Evolutionary conservation across 164 flowering plant species (phyloP), one percentile per base, ranked within the genome.

Genomic region (Dillenia turbinata): DNA sequence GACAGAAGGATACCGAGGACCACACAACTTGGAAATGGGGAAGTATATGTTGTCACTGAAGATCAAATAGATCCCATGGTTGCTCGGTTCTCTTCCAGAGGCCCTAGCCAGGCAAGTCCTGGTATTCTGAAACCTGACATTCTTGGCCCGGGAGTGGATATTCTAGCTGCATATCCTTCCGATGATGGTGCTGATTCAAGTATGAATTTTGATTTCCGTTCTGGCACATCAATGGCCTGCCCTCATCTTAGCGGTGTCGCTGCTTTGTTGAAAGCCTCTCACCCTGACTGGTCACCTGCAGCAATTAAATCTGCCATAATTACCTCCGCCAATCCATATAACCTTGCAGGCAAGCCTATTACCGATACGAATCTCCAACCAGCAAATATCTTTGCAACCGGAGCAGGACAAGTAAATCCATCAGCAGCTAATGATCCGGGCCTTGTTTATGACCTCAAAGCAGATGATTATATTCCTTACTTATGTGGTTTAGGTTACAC

Each of bases 171-270:
- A 9, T 76, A 74, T 76, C 60, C 67, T 11, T 67, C 69, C 10
- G n/a, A 54, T 49, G 45, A 50, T 0, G 0, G 7, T 33, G 40
- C 40, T 33, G 73, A 76, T 5, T 69, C 79, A 1, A 51, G 69
- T n/a, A 54, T 72, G 74, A 22, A 58, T 16, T 77, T 71, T 63
- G 69, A 71, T 49, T 67, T 73, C 50, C 50, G 72, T 51, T 75
- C 76, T 0, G 81, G 81, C 19, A 78, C 81, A 10, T 74, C 78
- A 14, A 74, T 74, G 81, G 69, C 81, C 6, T 77, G 81, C 63
- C 81, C 81, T 0, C 81, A 77, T 49, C 71, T 77, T 9, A 75
- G 78, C 44, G 81, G 81, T 1, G 56, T 78, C 16, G 81, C 78
- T 12, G 78, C 81, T 12, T 24, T 78, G 70, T 72, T 78, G 13